phyloP scores from a whole-genome alignment of 768 basidiomycete species.

The Leucocoprinus leucothites region DNA sequence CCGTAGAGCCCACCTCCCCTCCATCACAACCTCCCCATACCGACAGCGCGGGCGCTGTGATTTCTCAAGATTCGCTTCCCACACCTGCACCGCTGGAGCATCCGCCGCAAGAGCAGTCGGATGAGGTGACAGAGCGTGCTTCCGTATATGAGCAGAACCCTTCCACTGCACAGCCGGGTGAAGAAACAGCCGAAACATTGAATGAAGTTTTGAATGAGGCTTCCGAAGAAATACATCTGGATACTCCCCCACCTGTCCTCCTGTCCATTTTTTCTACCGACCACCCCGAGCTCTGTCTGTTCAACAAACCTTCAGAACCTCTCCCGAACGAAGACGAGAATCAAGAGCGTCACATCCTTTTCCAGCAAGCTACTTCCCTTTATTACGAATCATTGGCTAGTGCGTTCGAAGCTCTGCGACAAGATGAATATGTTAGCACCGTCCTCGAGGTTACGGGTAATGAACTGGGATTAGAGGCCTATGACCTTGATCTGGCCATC shows the following conservation, averaged over 20 bases:
- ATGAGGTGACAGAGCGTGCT: neutral
- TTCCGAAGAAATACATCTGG: constrained; percentile 68
- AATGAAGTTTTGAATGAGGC: constrained; percentile 46
- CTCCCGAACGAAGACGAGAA: constrained; percentile 9
- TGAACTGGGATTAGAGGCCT: constrained; percentile 70
- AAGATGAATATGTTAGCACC: constrained; percentile 49
- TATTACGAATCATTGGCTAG: constrained; percentile 74
- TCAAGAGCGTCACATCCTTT: constrained; percentile 38
- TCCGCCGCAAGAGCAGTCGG: neutral
- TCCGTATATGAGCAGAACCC: neutral
- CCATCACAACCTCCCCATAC: neutral
- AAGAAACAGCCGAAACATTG: neutral
- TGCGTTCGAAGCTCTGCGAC: constrained; percentile 71
- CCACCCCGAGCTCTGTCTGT: constrained; percentile 44
- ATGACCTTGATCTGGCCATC: constrained; percentile 59
- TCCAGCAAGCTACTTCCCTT: constrained; percentile 62
- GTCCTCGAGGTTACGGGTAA: constrained; percentile 48
- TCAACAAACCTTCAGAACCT: constrained; percentile 47
- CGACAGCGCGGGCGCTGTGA: neutral
- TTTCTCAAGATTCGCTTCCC: neutral
- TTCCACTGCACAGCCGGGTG: neutral
- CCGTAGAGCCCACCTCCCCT: neutral
- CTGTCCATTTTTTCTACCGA: constrained; percentile 40
- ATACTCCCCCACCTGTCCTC: constrained; percentile 70
- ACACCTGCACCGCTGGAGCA: neutral